phyloP scores from a whole-genome alignment of 2,329 filamentous ascomycete species.

The Cyphellophora europaea region DNA sequence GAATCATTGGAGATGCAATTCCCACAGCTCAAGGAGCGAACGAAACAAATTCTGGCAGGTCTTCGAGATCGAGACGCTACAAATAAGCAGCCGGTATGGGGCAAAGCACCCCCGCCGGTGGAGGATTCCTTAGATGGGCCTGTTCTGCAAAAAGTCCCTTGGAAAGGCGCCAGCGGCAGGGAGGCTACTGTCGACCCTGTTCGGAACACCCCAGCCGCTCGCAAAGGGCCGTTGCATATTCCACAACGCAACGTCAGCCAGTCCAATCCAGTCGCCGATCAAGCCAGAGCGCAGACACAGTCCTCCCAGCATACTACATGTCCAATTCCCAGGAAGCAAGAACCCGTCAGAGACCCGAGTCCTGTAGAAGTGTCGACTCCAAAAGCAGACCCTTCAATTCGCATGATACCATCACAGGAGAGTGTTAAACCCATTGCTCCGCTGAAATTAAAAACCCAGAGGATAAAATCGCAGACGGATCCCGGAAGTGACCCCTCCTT shows the following conservation, averaged over 20 bases:
- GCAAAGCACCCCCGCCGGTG: slow-evolving; percentile 23
- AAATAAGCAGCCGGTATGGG: slow-evolving; percentile 22
- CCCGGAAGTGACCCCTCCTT: not conserved
- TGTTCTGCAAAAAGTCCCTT: slow-evolving; percentile 38
- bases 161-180: slow-evolving; percentile 66
- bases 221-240: slow-evolving; percentile 22
- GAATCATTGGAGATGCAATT: slow-evolving; percentile 22
- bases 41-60: slow-evolving; percentile 23
- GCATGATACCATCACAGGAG: slow-evolving; percentile 20
- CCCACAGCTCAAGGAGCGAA: slow-evolving; percentile 26
- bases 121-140: slow-evolving; percentile 38
- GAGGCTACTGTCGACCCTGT: slow-evolving; percentile 55
- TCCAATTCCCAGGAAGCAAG: no score
- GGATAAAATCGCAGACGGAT: not conserved
- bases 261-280: not conserved
- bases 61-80: slow-evolving; percentile 23
- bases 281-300: not conserved
- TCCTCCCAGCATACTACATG: no score
- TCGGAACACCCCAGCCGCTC: slow-evolving; percentile 48
- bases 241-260: slow-evolving; percentile 13
- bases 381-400: slow-evolving; percentile 15
- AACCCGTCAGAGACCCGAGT: no score
- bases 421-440: slow-evolving; percentile 33
- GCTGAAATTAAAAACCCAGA: slow-evolving; percentile 27
- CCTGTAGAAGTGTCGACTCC: not conserved